A percentile compares a stretch with the other conserved stretches of the same genome.
phyloP scores from a whole-genome alignment of 768 basidiomycete species.

The Lentinula detonsa region DNA sequence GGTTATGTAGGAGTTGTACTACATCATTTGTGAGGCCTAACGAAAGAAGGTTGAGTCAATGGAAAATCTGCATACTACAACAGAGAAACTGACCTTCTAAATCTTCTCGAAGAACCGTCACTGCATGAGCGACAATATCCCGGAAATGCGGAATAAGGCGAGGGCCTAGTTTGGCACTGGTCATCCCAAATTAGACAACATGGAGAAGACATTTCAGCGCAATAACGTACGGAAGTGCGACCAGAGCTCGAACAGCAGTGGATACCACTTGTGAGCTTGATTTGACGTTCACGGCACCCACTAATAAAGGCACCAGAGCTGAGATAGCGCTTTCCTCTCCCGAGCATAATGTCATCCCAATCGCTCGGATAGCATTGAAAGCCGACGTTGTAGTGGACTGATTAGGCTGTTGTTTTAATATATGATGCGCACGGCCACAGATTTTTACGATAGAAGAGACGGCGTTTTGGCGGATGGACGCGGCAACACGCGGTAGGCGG shows the following conservation, averaged over 20 bases:
- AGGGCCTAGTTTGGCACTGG: slow-evolving; percentile 73
- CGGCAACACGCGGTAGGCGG: slow-evolving; percentile 56
- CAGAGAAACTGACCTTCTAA: slow-evolving; percentile 25
- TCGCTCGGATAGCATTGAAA: slow-evolving; percentile 52
- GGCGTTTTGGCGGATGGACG: slow-evolving; percentile 46
- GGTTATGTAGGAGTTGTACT: slow-evolving; percentile 51
- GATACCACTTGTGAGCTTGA: slow-evolving; percentile 29
- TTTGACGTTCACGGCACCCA: slow-evolving; percentile 31
- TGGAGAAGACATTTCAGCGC: neutral
- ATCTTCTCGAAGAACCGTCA: slow-evolving; percentile 38
- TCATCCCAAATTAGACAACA: slow-evolving; percentile 8
- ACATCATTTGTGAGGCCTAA: slow-evolving; percentile 27
- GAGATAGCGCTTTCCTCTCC: slow-evolving; percentile 67
- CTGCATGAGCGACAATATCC: slow-evolving; percentile 56
- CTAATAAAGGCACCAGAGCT: slow-evolving; percentile 50
- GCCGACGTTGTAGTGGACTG: slow-evolving; percentile 37
- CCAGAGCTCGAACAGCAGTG: slow-evolving; percentile 47
- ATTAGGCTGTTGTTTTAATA: slow-evolving; percentile 38
- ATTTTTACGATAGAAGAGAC: slow-evolving; percentile 47
- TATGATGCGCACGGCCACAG: slow-evolving; percentile 39
- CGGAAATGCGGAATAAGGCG: slow-evolving; percentile 84
- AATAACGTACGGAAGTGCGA: slow-evolving; percentile 51
- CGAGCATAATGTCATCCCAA: slow-evolving; percentile 49
- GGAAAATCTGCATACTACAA: neutral
- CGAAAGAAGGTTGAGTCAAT: neutral